Percentiles rank a stretch among this genome's conserved stretches.
phyloP scores from a whole-genome alignment of 306 rosid species.

The Pyrus bretschneideri region DNA sequence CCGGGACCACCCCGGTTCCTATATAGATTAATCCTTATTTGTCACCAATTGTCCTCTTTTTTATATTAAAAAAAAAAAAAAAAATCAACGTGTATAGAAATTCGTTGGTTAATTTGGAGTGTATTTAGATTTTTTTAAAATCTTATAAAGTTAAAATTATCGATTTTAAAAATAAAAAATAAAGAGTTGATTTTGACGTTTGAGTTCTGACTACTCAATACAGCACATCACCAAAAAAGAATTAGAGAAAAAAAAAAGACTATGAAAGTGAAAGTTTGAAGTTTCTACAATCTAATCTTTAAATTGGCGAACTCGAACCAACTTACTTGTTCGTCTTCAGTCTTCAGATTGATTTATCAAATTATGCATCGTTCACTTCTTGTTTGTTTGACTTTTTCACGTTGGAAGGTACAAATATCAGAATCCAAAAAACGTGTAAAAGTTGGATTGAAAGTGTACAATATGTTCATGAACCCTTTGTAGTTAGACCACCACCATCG shows the following conservation, averaged over 20 bases:
- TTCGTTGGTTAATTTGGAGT: no score
- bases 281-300: neutral
- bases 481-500: neutral
- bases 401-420: neutral
- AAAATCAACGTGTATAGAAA: no score
- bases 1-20: no score
- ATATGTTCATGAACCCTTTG: neutral
- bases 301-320: neutral
- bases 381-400: neutral
- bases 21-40: no score
- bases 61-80: no score
- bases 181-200: neutral
- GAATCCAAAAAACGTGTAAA: constrained; percentile 1
- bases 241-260: neutral
- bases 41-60: accelerated
- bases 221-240: neutral
- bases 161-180: neutral
- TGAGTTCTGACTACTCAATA: neutral
- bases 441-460: neutral
- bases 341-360: neutral
- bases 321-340: neutral
- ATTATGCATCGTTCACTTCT: neutral
- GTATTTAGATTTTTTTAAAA: no score
- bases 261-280: neutral
- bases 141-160: no score